Evolutionary conservation across 2,329 filamentous ascomycete species (phyloP).

Genomic region (Penicillium corylophilum): DNA sequence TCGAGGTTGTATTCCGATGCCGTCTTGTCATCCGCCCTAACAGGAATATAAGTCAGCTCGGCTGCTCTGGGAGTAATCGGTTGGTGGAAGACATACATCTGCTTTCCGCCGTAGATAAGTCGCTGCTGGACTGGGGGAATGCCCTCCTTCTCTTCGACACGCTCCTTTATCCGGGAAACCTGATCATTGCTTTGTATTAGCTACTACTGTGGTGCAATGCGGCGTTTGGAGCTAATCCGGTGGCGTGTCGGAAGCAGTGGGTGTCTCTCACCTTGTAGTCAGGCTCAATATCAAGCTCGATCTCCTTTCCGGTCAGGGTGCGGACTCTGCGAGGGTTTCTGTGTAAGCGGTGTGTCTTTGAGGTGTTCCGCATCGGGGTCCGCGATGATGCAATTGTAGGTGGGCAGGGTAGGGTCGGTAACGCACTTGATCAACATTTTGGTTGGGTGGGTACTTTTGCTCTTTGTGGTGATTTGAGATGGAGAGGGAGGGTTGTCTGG

Average conservation of each 20-base stretch:
- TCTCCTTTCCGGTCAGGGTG: slow-evolving; percentile 97
- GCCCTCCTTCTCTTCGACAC: slow-evolving; percentile 97
- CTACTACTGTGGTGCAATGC: neutral
- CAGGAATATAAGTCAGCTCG: neutral
- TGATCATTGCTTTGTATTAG: slow-evolving; percentile 38
- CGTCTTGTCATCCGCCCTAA: slow-evolving; percentile 91
- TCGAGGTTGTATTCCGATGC: slow-evolving; percentile 87
- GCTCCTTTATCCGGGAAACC: slow-evolving; percentile 97
- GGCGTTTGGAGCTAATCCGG: neutral
- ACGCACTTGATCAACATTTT: slow-evolving; percentile 55
- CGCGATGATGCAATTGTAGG: slow-evolving; percentile 20
- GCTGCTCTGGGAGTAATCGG: neutral
- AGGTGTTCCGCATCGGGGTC: slow-evolving; percentile 4
- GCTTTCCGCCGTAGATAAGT: slow-evolving; percentile 94
- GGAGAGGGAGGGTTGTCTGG: neutral
- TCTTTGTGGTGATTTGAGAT: neutral
- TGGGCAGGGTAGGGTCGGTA: neutral
- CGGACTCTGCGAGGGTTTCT: slow-evolving; percentile 66
- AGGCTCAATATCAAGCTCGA: slow-evolving; percentile 94
- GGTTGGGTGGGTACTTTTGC: neutral
- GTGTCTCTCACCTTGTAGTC: slow-evolving; percentile 74
- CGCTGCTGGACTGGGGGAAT: slow-evolving; percentile 97
- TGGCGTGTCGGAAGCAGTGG: neutral
- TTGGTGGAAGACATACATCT: slow-evolving; percentile 66
- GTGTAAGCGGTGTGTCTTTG: slow-evolving; percentile 15